A percentile compares a stretch with the other conserved stretches of the same genome.
phyloP scores from a whole-genome alignment of 768 basidiomycete species.

The Sarcodon aspratus region DNA sequence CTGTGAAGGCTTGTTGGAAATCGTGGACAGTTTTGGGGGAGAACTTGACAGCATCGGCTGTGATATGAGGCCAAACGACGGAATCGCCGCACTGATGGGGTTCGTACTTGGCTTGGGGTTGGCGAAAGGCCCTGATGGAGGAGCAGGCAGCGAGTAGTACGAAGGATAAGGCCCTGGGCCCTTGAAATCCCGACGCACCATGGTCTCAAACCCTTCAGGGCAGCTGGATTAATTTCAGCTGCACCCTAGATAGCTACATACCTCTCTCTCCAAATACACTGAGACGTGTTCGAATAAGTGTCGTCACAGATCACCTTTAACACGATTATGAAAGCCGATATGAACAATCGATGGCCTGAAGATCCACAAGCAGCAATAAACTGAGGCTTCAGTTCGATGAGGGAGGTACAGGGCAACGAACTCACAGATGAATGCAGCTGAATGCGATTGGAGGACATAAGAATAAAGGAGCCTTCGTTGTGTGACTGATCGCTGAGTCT shows the following conservation, averaged over 20 bases:
- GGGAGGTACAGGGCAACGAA: conserved; percentile 59
- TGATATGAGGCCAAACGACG: conserved; percentile 8
- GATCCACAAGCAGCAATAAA: conserved; percentile 87
- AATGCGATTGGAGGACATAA: conserved; percentile 76
- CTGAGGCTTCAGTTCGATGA: conserved; percentile 80
- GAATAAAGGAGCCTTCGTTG: conserved; percentile 86
- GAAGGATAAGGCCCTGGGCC: conserved; percentile 40
- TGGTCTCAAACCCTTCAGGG: conserved; percentile 47
- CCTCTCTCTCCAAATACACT: conserved; percentile 81
- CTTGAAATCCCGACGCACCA: conserved; percentile 50
- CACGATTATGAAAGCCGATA: no score
- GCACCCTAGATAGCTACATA: conserved; percentile 91
- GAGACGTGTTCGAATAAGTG: conserved; percentile 59
- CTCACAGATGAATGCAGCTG: conserved; percentile 46
- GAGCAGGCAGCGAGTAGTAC: no score
- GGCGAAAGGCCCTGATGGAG: no score
- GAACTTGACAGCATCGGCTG: no score
- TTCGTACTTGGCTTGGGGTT: no score
- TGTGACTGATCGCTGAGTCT: no score
- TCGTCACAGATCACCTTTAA: no score
- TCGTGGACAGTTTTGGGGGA: no score
- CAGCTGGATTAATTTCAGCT: conserved; percentile 63
- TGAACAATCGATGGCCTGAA: conserved; percentile 80
- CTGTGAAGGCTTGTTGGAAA: conserved; percentile 2
- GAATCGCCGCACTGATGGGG: no score